phyloP scores from a whole-genome alignment of 2,329 filamentous ascomycete genomes.

The Trichoderma lentiforme region DNA sequence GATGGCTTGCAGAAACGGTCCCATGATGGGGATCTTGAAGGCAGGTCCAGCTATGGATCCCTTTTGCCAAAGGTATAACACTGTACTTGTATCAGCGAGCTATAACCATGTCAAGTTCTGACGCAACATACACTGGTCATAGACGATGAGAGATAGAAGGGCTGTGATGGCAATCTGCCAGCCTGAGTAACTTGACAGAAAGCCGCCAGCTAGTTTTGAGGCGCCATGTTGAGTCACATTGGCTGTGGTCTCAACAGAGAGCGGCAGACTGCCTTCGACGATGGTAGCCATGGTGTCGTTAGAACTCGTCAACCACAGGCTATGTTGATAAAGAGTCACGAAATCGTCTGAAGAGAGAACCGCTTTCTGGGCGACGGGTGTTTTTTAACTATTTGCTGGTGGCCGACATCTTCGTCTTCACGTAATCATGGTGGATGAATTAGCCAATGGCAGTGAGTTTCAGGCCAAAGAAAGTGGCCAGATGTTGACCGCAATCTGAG shows the following conservation, averaged over 20 bases:
- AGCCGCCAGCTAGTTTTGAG: background rate
- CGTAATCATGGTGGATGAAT: background rate
- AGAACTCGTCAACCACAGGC: background rate
- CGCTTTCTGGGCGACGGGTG: no score
- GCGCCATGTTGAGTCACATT: background rate
- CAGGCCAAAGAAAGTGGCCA: background rate
- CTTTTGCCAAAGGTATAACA: background rate
- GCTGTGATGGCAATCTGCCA: constrained; percentile 4
- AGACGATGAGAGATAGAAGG: background rate
- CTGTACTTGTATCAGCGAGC: background rate
- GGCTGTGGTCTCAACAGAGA: background rate
- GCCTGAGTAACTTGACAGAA: background rate
- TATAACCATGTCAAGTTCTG: background rate
- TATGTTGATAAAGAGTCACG: background rate
- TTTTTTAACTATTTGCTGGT: background rate
- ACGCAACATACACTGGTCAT: background rate
- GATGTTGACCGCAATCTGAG: background rate
- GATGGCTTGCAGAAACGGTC: constrained; percentile 10
- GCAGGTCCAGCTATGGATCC: constrained; percentile 8
- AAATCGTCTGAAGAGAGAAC: background rate
- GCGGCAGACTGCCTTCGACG: background rate
- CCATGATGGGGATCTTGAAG: constrained; percentile 10
- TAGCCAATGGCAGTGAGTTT: background rate
- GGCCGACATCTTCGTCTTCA: background rate
- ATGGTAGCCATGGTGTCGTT: constrained; percentile 2